Percentiles rank a stretch among this genome's conserved stretches.
Conservation (phyloP, 352 stramenopile species). For the Globisporangium cylindrosporum region DNA sequence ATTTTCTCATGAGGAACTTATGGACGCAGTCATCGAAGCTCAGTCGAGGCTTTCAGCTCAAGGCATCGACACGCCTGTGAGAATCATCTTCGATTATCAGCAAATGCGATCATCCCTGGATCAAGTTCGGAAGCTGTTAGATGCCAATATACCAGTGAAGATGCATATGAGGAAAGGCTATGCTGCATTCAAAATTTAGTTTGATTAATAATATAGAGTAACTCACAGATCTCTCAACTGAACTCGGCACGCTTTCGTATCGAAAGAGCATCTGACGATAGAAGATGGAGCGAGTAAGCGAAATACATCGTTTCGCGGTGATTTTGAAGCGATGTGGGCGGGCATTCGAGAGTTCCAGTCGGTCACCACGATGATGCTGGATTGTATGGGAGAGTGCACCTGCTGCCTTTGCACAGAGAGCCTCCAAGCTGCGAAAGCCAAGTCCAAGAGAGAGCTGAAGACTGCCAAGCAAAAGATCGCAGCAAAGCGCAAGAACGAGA, state of each 20-base stretch:
- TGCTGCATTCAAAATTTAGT: neutral
- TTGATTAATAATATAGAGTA: neutral
- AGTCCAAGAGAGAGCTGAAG: neutral
- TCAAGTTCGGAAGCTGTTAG: too few relatives aligned
- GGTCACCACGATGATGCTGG: too few relatives aligned
- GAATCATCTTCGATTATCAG: neutral
- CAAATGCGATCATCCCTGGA: neutral
- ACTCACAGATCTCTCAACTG: neutral
- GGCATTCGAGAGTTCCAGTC: too few relatives aligned
- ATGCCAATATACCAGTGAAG: too few relatives aligned
- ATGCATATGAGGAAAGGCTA: too few relatives aligned
- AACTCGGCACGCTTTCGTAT: neutral
- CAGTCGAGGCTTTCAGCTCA: neutral
- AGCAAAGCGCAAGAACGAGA: too few relatives aligned
- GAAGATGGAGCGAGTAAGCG: neutral
- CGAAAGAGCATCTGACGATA: neutral
- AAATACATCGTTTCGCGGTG: neutral
- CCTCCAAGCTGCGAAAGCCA: too few relatives aligned
- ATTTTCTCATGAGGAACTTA: neutral
- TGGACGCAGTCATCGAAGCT: neutral
- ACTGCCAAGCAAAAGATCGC: neutral
- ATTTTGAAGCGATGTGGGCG: too few relatives aligned
- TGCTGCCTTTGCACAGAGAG: too few relatives aligned
- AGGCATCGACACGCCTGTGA: neutral
- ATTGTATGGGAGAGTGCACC: too few relatives aligned